Evolutionary conservation across 2,329 filamentous ascomycete genomes (phyloP), one percentile per base, ranked within the genome.

Genomic region (Exophiala lecanii-corni): DNA sequence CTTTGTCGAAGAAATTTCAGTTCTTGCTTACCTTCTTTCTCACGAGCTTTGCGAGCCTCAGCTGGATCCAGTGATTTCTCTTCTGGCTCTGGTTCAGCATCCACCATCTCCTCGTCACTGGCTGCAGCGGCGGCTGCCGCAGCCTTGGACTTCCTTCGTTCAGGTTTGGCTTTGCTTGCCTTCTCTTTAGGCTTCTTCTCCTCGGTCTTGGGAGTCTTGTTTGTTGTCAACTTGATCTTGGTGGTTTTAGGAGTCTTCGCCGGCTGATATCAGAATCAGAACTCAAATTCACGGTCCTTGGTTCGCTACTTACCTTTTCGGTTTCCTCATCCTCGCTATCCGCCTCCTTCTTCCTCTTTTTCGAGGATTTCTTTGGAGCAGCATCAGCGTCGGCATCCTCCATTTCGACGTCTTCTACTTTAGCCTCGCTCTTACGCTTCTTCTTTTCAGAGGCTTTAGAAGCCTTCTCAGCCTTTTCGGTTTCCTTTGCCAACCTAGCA

Each of bases 321-420:
- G 80, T 80, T 44, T 92, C 88, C 43, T 94, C 88, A 10, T 80
- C 85, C 41, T 82, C 78, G 47, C 72, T 74, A 28, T 78, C 79
- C 1, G 67, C 70, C 16, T 71, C 73, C 59, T 87, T 83, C 77
- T 94, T 94, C 57, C 89, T 83, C 76, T 95, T 95, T 77, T 84
- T 86, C 5, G 68, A 67, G 37, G 67, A 67, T 60, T 76, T 77
- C 5, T 74, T 60, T 59, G 75, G 75, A 63, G 76, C 75, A 17
- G 64, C 59, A 20, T 64, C 64, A 15, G 74, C 76, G 35, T 72
- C 72, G 6, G 64, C 70, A 46, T 69, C 64, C 16, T 64, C 66
- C 50, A 64, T 68, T 62, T 69, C 47, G 56, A 62, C 59, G 73
- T 76, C 59, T 13, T 52, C 56, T 13, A 45, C 44, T 53, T 66